Percentiles rank a stretch among this genome's conserved stretches.
These are phyloP conservation scores for Colletotrichum zoysiae DNA, from an alignment of 2,329 filamentous ascomycete species.

Conservation along the genomic window DNA sequence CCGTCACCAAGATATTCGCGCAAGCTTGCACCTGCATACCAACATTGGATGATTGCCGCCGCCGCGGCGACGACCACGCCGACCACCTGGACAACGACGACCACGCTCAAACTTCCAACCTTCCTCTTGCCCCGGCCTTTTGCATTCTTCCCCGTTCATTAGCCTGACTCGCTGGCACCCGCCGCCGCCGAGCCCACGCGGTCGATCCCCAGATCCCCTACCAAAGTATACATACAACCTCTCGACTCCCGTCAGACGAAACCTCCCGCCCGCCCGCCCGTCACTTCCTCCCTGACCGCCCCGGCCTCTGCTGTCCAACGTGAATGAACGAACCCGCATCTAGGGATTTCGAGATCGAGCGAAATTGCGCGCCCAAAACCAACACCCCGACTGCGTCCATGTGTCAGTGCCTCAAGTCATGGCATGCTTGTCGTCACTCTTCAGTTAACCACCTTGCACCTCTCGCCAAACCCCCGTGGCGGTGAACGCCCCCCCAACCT, in stretches of 20 bases:
- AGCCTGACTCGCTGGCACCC: not conserved
- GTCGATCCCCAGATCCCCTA: conserved; percentile 5
- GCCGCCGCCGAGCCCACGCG: conserved; percentile 4
- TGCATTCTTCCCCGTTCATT: conserved; percentile 4
- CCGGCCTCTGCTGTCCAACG: not conserved
- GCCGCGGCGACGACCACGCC: not conserved
- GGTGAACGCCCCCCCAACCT: conserved; percentile 24
- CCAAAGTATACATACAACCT: not conserved
- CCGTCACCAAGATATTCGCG: conserved; percentile 37
- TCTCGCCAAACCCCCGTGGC: conserved; percentile 39
- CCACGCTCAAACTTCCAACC: conserved; percentile 12
- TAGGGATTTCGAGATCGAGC: conserved; percentile 21
- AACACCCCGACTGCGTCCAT: conserved; percentile 33
- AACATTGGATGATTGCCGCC: conserved; percentile 33
- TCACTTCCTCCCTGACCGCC: not conserved
- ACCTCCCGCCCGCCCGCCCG: too few relatives aligned
- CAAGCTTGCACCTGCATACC: conserved; percentile 33
- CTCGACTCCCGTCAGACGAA: not conserved
- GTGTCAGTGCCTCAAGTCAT: conserved; percentile 39
- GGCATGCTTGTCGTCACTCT: conserved; percentile 40
- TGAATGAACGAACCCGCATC: not conserved
- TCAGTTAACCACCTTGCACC: conserved; percentile 33
- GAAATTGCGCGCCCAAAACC: conserved; percentile 17
- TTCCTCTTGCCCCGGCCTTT: conserved; percentile 15
- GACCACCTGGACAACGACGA: not conserved